Percentiles rank a stretch among this genome's conserved stretches.
These are phyloP conservation scores for Trametes villosa DNA, from an alignment of 768 basidiomycete genomes.

Conservation along the genomic window DNA sequence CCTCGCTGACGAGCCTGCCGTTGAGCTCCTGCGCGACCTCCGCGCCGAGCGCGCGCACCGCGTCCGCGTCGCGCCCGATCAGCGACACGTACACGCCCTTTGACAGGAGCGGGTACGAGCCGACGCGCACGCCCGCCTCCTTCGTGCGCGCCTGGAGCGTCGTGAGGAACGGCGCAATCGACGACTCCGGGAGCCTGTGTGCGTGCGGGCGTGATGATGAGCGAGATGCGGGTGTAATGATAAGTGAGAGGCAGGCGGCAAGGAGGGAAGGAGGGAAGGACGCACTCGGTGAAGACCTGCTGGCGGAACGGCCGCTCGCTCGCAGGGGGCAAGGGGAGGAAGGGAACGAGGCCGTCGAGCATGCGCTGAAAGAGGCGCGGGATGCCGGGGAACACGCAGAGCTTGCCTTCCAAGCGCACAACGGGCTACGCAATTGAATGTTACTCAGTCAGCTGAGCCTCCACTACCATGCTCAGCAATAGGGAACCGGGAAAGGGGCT, in stretches of 20 bases:
- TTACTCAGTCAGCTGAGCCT: neutral
- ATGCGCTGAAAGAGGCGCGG: slow-evolving; percentile 84
- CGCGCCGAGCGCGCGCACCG: slow-evolving; percentile 57
- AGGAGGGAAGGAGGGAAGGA: slow-evolving; percentile 9
- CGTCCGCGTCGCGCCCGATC: slow-evolving; percentile 51
- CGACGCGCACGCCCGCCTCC: slow-evolving; percentile 78
- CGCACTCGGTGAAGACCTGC: slow-evolving; percentile 83
- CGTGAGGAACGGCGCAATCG: slow-evolving; percentile 86
- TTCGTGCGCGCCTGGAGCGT: slow-evolving; percentile 73
- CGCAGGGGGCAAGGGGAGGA: slow-evolving; percentile 78
- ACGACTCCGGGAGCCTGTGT: slow-evolving; percentile 74
- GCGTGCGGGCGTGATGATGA: neutral
- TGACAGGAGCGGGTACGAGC: slow-evolving; percentile 70
- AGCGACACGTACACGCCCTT: slow-evolving; percentile 68
- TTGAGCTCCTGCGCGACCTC: slow-evolving; percentile 65
- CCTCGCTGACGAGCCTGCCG: slow-evolving; percentile 64
- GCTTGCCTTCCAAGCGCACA: slow-evolving; percentile 79
- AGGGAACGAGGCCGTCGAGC: slow-evolving; percentile 71
- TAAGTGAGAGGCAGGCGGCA: neutral
- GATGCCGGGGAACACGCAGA: slow-evolving; percentile 93
- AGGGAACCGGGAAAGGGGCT: slow-evolving; percentile 34
- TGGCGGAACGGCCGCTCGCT: slow-evolving; percentile 75
- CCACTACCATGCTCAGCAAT: neutral
- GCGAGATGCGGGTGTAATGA: neutral
- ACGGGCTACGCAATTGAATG: slow-evolving; percentile 61